Conservation (phyloP, 352 stramenopile species). For the Globisporangium sylvaticum region DNA sequence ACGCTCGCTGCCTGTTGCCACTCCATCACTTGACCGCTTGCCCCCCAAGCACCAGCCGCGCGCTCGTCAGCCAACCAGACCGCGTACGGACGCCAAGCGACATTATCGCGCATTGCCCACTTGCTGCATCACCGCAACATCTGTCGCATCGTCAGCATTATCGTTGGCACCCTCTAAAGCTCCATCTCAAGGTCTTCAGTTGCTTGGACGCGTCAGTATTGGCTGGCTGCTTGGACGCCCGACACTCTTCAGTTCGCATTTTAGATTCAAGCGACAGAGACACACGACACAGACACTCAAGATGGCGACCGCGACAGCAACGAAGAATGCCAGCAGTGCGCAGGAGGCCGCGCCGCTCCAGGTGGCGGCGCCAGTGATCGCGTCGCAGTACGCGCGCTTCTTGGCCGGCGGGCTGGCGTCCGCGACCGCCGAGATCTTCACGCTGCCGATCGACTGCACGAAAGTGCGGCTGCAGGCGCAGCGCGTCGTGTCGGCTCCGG, state of each 20-base stretch:
- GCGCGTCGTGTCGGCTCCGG: slow-evolving; percentile 27
- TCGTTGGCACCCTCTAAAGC: not conserved
- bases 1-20: not conserved
- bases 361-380: slow-evolving; percentile 17
- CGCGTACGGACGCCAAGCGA: not conserved
- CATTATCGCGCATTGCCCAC: not conserved
- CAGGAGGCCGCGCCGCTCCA: slow-evolving; percentile 33
- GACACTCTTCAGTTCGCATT: not conserved
- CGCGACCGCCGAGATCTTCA: slow-evolving; percentile 72
- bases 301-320: slow-evolving; percentile 30
- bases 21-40: not conserved
- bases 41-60: not conserved
- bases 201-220: not conserved
- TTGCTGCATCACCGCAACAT: not conserved
- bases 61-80: slow-evolving; percentile 2
- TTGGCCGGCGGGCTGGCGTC: slow-evolving; percentile 62
- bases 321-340: slow-evolving; percentile 3
- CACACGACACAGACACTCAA: not conserved
- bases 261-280: not conserved
- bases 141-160: slow-evolving; percentile 3
- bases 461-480: slow-evolving; percentile 84
- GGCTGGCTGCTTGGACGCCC: too few species aligned
- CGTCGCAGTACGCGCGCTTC: slow-evolving; percentile 69
- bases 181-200: not conserved
- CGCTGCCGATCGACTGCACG: slow-evolving; percentile 83